A percentile compares a stretch with the other conserved stretches of the same genome.
phyloP scores from a whole-genome alignment of 169 alveolate genomes.

The Plasmodium coatneyi region DNA sequence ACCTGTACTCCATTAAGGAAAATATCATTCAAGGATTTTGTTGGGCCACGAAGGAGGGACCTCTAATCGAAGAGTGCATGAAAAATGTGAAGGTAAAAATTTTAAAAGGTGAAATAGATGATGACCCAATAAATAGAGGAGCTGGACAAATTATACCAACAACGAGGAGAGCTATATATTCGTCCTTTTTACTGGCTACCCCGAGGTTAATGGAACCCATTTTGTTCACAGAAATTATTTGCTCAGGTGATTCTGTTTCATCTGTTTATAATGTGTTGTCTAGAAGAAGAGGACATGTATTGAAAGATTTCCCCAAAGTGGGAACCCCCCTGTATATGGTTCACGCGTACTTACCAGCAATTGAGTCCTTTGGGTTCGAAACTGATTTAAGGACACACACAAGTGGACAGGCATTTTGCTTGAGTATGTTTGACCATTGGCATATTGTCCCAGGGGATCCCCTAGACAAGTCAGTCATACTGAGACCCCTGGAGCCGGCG shows the following conservation, averaged over 20 bases:
- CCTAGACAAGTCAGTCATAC: conserved; percentile 95
- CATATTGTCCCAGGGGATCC: conserved; percentile 99
- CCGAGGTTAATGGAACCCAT: conserved; percentile 99
- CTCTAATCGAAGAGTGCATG: conserved; percentile 97
- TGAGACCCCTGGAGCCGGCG: conserved; percentile 97
- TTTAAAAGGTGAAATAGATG: conserved; percentile 90
- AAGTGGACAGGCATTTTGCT: conserved; percentile 97
- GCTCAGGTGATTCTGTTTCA: conserved; percentile 98
- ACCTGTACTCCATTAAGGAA: conserved; percentile 86
- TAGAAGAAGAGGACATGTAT: conserved; percentile 93
- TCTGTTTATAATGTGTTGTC: conserved; percentile 94
- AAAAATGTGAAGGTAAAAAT: conserved; percentile 93
- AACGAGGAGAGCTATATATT: conserved; percentile 96
- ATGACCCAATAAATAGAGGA: conserved; percentile 93
- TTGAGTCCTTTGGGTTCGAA: conserved; percentile 99
- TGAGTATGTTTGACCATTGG: conserved; percentile 97
- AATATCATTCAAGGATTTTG: conserved; percentile 97
- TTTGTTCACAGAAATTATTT: conserved; percentile 93
- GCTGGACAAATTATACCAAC: conserved; percentile 99
- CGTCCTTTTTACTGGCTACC: conserved; percentile 98
- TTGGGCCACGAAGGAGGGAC: conserved; percentile 99
- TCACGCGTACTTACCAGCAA: conserved; percentile 97
- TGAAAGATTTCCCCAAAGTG: conserved; percentile 93
- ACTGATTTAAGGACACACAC: conserved; percentile 98
- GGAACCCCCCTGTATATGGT: conserved; percentile 95